phyloP scores from a whole-genome alignment of 352 stramenopile genomes.

The Globisporangium yorkense region DNA sequence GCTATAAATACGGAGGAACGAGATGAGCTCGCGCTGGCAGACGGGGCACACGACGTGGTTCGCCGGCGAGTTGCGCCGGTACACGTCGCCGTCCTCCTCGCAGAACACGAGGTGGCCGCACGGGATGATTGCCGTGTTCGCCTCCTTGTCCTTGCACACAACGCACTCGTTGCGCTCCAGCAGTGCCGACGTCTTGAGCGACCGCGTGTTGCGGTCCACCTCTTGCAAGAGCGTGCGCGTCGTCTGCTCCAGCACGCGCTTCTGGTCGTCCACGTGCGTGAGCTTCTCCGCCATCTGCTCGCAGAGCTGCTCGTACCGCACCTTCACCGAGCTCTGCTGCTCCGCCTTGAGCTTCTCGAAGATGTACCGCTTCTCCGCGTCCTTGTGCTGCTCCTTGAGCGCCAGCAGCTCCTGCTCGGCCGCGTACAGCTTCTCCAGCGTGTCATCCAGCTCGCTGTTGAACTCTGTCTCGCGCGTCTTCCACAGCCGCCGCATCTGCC shows the following conservation, averaged over 20 bases:
- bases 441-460: slow-evolving; percentile 56
- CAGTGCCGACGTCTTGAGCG: slow-evolving; percentile 53
- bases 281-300: slow-evolving; percentile 72
- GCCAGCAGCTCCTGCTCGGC: slow-evolving; percentile 34
- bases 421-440: slow-evolving; percentile 41
- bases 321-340: slow-evolving; percentile 75
- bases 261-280: slow-evolving; percentile 54
- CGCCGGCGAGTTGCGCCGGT: slow-evolving; percentile 37
- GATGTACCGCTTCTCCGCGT: slow-evolving; percentile 63
- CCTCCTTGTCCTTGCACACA: slow-evolving; percentile 69
- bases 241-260: slow-evolving; percentile 75
- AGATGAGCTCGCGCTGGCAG: slow-evolving; percentile 78
- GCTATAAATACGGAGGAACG: slow-evolving; percentile 74
- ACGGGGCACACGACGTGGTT: slow-evolving; percentile 63
- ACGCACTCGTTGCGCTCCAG: slow-evolving; percentile 72
- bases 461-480: slow-evolving; percentile 76
- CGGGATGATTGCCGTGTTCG: slow-evolving; percentile 69
- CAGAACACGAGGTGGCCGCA: slow-evolving; percentile 85
- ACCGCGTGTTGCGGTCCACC: slow-evolving; percentile 69
- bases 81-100: slow-evolving; percentile 70
- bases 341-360: slow-evolving; percentile 67
- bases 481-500: slow-evolving; percentile 73
- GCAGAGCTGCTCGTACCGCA: slow-evolving; percentile 66
- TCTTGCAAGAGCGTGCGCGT: slow-evolving; percentile 62
- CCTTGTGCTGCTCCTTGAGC: slow-evolving; percentile 42